Conservation (phyloP, 2,329 filamentous ascomycete species). For the Penicillium nordicum region DNA sequence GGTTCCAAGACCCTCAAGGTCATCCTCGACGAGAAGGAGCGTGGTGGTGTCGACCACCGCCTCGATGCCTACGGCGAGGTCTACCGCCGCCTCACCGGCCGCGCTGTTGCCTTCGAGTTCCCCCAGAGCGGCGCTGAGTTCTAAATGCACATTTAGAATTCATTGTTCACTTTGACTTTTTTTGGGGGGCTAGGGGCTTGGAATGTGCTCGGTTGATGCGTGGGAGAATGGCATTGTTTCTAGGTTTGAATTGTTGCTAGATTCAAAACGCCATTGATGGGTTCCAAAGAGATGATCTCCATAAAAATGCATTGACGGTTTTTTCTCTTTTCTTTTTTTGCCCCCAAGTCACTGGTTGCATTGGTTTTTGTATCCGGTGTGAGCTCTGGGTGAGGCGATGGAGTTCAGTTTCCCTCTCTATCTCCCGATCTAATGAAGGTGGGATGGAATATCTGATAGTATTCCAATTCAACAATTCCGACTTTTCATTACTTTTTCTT, state of each 20-base stretch:
- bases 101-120: constrained; percentile 97
- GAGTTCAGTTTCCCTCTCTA: constrained; percentile 21
- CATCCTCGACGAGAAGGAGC: constrained; percentile 99
- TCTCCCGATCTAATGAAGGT: constrained; percentile 25
- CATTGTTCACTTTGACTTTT: constrained; percentile 24
- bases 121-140: constrained; percentile 81
- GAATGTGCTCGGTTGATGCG: constrained; percentile 25
- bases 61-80: constrained; percentile 99
- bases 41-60: constrained; percentile 97
- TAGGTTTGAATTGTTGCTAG: constrained; percentile 28
- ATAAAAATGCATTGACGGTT: constrained; percentile 31
- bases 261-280: constrained; percentile 27
- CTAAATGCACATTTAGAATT: constrained; percentile 52
- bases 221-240: constrained; percentile 25
- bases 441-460: constrained; percentile 28
- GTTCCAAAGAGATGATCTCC: constrained; percentile 22
- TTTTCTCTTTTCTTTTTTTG: constrained; percentile 27
- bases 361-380: constrained; percentile 18
- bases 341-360: constrained; percentile 20
- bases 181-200: constrained; percentile 19
- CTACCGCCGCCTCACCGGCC: constrained; percentile 96
- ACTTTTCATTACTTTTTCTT: constrained; percentile 12
- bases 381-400: constrained; percentile 18
- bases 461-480: constrained; percentile 28
- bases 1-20: constrained; percentile 98